These are phyloP conservation scores for Microdochium paspali DNA, from an alignment of 2,329 filamentous ascomycete genomes.

Conservation along the genomic window DNA sequence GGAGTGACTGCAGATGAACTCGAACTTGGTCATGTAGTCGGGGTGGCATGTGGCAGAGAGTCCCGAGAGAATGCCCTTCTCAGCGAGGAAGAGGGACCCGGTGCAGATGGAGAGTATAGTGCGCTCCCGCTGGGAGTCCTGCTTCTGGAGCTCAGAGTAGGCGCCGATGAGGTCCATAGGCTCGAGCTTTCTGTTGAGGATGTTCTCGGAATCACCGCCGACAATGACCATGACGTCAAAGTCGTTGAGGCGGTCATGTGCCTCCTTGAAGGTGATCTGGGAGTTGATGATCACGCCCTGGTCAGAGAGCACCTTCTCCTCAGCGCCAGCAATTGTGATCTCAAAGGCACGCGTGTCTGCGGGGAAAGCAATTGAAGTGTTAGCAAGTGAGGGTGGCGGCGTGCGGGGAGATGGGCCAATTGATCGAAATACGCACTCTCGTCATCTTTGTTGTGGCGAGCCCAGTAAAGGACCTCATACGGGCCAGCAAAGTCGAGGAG, in stretches of 20 bases:
- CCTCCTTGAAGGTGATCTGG: conserved; percentile 71
- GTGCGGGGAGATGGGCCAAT: conserved; percentile 1
- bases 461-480: conserved; percentile 38
- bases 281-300: conserved; percentile 63
- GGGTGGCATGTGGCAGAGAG: conserved; percentile 76
- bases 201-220: conserved; percentile 55
- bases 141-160: conserved; percentile 72
- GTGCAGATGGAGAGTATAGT: conserved; percentile 75
- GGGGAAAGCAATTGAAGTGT: conserved; percentile 2
- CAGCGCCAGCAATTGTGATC: conserved; percentile 42
- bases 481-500: conserved; percentile 49
- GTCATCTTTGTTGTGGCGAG: conserved; percentile 44
- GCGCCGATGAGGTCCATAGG: conserved; percentile 65
- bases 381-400: conserved; percentile 3
- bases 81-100: conserved; percentile 67
- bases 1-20: conserved; percentile 70
- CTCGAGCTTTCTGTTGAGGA: conserved; percentile 60
- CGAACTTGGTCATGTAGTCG: conserved; percentile 70
- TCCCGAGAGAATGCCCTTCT: conserved; percentile 68
- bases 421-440: conserved; percentile 29
- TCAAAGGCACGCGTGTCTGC: conserved; percentile 49
- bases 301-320: conserved; percentile 43
- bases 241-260: conserved; percentile 61
- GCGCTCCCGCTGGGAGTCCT: conserved; percentile 69
- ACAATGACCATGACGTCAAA: conserved; percentile 74